These are phyloP conservation scores for Mortierella polycephala DNA, from an alignment of 371 early-diverging fungal genomes.

Conservation along the genomic window DNA sequence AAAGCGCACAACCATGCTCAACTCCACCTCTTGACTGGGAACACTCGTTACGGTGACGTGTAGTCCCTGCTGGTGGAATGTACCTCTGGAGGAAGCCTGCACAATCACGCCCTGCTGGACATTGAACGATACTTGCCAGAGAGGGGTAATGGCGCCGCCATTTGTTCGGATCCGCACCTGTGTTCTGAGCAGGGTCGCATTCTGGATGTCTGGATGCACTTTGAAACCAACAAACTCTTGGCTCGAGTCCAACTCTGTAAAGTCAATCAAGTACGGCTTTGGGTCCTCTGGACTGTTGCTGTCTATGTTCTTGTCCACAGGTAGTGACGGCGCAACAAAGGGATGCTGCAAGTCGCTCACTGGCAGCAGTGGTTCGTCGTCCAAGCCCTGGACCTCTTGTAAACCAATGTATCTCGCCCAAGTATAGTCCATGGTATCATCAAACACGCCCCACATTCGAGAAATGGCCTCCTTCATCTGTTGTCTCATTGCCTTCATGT, in stretches of 20 bases:
- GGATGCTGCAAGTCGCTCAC: background rate
- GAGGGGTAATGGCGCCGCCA: slow-evolving; percentile 22
- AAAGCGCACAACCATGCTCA: slow-evolving; percentile 42
- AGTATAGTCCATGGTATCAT: slow-evolving; percentile 8
- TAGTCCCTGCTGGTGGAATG: slow-evolving; percentile 16
- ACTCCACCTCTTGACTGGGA: slow-evolving; percentile 25
- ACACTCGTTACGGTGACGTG: slow-evolving; percentile 29
- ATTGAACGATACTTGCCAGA: slow-evolving; percentile 39
- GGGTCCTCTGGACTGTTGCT: slow-evolving; percentile 2
- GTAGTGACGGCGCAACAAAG: background rate
- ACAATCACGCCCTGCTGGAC: slow-evolving; percentile 30
- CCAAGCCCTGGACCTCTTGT: too few relatives aligned
- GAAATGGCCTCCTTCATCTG: slow-evolving; percentile 8
- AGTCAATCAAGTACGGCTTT: slow-evolving; percentile 36
- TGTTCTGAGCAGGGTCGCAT: slow-evolving; percentile 20
- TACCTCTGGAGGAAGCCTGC: slow-evolving; percentile 19
- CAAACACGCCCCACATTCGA: slow-evolving; percentile 26
- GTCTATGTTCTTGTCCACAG: background rate
- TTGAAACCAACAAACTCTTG: slow-evolving; percentile 11
- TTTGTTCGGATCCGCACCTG: slow-evolving; percentile 50
- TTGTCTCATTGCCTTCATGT: background rate
- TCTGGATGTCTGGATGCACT: background rate
- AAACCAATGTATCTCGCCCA: slow-evolving; percentile 19
- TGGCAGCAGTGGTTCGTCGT: background rate
- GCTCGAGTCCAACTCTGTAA: slow-evolving; percentile 23